These are phyloP conservation scores for Erythrophleum fordii DNA, from an alignment of 306 rosid genomes.

Conservation along the genomic window DNA sequence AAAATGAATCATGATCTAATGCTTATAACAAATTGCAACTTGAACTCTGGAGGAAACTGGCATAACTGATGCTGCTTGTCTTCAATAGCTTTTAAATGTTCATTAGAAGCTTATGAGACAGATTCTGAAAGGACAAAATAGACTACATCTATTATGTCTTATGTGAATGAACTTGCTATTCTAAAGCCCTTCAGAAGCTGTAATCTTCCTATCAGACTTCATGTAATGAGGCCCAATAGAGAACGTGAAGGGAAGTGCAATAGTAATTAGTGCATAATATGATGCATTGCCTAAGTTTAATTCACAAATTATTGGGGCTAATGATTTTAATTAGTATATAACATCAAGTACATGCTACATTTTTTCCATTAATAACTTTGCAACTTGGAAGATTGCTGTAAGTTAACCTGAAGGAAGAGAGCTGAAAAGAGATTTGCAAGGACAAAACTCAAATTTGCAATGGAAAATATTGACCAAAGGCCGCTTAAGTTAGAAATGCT, in stretches of 20 bases:
- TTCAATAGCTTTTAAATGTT: background rate
- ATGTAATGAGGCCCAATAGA: background rate
- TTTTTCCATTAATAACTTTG: background rate
- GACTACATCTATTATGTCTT: background rate
- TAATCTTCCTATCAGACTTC: background rate
- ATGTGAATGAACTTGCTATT: background rate
- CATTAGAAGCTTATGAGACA: background rate
- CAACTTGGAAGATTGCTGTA: background rate
- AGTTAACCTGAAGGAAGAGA: background rate
- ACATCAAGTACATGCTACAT: background rate
- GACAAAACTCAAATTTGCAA: background rate
- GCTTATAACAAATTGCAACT: too few species aligned
- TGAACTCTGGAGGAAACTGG: background rate
- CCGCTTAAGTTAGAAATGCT: background rate
- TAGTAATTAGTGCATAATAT: background rate
- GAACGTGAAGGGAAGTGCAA: background rate
- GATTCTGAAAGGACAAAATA: background rate
- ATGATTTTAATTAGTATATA: background rate
- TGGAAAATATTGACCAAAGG: slow-evolving; percentile 18
- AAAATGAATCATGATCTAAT: too few species aligned
- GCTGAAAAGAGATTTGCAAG: background rate
- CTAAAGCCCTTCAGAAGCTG: background rate
- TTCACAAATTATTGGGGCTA: background rate
- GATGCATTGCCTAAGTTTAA: background rate
- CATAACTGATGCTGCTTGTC: background rate